phyloP scores from a whole-genome alignment of 345 rosid species.

The Capsella bursapastoris region DNA sequence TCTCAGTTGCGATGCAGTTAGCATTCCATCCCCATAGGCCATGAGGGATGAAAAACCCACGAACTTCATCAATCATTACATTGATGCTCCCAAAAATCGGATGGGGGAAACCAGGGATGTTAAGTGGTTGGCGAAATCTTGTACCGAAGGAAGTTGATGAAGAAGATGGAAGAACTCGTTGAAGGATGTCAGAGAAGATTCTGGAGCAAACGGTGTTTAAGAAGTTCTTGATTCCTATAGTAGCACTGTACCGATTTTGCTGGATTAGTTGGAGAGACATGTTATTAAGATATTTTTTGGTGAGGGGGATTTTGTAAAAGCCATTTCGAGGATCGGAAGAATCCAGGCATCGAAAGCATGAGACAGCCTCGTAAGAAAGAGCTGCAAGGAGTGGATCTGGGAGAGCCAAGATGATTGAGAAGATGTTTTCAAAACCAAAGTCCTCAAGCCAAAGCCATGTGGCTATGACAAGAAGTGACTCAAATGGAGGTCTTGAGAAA shows the following conservation, averaged over 20 bases:
- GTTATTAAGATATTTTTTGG: background rate
- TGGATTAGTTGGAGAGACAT: constrained; percentile 31
- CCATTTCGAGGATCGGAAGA: background rate
- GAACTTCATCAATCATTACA: constrained; percentile 10
- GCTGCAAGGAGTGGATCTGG: constrained; percentile 25
- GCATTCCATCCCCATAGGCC: constrained; percentile 49
- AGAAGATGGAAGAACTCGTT: background rate
- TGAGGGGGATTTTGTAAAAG: constrained; percentile 32
- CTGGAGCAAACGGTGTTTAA: constrained; percentile 44
- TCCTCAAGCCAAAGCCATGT: constrained; percentile 58
- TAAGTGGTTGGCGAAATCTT: constrained; percentile 12
- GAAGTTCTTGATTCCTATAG: constrained; percentile 42
- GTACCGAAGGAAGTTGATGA: background rate
- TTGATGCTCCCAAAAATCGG: constrained; percentile 43
- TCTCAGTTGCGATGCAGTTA: constrained; percentile 21
- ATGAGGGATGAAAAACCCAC: background rate
- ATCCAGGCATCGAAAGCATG: constrained; percentile 34
- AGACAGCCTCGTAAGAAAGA: constrained; percentile 45
- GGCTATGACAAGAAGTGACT: constrained; percentile 52
- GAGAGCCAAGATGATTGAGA: constrained; percentile 18
- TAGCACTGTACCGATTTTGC: constrained; percentile 37
- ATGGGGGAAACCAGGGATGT: constrained; percentile 49
- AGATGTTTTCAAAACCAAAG: constrained; percentile 36
- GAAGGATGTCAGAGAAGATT: constrained; percentile 46
- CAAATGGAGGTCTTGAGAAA: constrained; percentile 40